Conservation (phyloP, 495 filamentous ascomycete genomes). For the Darksidea phi region DNA sequence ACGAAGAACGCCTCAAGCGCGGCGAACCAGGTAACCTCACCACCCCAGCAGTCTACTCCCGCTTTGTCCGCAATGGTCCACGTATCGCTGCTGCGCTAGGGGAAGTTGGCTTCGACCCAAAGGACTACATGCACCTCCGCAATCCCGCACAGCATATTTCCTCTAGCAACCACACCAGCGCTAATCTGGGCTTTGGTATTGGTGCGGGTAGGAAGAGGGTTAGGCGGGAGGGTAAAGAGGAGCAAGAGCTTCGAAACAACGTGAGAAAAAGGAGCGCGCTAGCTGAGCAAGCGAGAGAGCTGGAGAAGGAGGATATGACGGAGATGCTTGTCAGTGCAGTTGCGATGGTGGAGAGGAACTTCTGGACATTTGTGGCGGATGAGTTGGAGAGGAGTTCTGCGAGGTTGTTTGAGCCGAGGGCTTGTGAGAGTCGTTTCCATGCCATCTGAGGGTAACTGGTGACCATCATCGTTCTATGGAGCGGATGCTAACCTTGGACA, state of each 20-base stretch:
- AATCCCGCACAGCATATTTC: neutral
- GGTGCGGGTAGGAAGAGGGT: neutral
- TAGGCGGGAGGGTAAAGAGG: neutral
- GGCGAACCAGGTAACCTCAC: conserved; percentile 31
- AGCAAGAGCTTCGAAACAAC: neutral
- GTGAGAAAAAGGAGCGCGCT: conserved; percentile 9
- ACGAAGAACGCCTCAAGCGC: conserved; percentile 26
- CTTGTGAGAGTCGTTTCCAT: neutral
- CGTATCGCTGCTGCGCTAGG: conserved; percentile 33
- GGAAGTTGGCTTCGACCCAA: conserved; percentile 33
- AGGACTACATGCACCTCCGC: conserved; percentile 34
- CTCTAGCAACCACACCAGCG: neutral
- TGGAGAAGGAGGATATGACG: conserved; percentile 4
- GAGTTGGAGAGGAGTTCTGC: conserved; percentile 20
- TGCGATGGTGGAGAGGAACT: conserved; percentile 2
- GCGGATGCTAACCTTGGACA: too few species aligned
- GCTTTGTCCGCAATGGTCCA: conserved; percentile 40
- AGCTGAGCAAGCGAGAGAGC: conserved; percentile 5
- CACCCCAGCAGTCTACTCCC: conserved; percentile 37
- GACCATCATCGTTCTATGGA: too few species aligned
- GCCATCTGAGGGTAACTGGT: neutral
- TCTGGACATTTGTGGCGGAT: conserved; percentile 25
- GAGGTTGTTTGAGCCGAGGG: conserved; percentile 20
- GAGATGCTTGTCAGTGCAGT: conserved; percentile 20
- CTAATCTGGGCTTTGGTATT: neutral